A percentile compares a stretch with the other conserved stretches of the same genome.
Conservation (phyloP, 768 basidiomycete species). For the Suillus americanus region DNA sequence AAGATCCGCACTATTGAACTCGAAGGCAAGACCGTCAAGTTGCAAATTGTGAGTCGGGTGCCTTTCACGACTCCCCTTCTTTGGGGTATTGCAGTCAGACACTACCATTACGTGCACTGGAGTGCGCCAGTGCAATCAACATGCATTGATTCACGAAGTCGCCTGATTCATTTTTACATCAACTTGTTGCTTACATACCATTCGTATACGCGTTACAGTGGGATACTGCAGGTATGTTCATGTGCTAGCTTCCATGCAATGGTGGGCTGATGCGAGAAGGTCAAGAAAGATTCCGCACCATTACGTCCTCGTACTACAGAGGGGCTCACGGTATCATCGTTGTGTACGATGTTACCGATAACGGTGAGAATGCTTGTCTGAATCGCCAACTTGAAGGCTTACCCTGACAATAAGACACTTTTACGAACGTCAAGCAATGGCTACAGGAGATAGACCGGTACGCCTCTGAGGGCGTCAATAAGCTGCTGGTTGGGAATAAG, state of each 20-base stretch:
- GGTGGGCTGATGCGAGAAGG: constrained; percentile 43
- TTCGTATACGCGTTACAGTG: constrained; percentile 48
- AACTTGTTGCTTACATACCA: constrained; percentile 27
- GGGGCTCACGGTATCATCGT: constrained; percentile 98
- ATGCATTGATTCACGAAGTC: background rate
- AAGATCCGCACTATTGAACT: constrained; percentile 99
- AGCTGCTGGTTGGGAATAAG: constrained; percentile 98
- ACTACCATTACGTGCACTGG: background rate
- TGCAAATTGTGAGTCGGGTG: constrained; percentile 83
- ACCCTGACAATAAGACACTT: constrained; percentile 63
- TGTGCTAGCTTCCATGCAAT: background rate
- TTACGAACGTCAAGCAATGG: constrained; percentile 95
- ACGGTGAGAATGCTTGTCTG: constrained; percentile 46
- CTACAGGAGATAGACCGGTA: constrained; percentile 92
- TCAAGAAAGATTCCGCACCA: constrained; percentile 98
- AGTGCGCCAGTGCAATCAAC: background rate
- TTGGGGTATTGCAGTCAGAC: background rate
- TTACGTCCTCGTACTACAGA: constrained; percentile 99
- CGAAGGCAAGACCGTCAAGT: constrained; percentile 97
- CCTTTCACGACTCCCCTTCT: constrained; percentile 7
- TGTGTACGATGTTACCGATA: constrained; percentile 98
- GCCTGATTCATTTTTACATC: constrained; percentile 5
- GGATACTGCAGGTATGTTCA: constrained; percentile 86
- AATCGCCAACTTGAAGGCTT: constrained; percentile 4
- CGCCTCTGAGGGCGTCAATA: constrained; percentile 98